Percentiles rank a stretch among this genome's conserved stretches.
These are phyloP conservation scores for Carex parvula DNA, from an alignment of 176 grass and related monocot genomes.

Conservation along the genomic window DNA sequence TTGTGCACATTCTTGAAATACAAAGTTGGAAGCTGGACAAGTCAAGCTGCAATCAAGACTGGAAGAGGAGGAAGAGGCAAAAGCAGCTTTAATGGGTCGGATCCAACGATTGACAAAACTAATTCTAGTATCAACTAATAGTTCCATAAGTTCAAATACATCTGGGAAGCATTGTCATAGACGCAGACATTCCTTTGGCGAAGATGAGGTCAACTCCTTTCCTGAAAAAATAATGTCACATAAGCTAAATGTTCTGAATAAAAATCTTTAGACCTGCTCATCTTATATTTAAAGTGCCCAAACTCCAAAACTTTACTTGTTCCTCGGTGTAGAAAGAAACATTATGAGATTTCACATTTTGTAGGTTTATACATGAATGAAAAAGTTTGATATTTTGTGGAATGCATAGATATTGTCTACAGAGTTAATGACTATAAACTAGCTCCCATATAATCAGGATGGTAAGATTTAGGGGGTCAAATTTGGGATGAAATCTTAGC, in stretches of 20 bases:
- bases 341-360: not conserved
- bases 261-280: not conserved
- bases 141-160: slow-evolving; percentile 67
- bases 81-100: slow-evolving; percentile 92
- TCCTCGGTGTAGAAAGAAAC: not conserved
- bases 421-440: not conserved
- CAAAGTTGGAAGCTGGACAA: slow-evolving; percentile 92
- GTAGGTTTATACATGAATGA: not conserved
- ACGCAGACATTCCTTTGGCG: slow-evolving; percentile 89
- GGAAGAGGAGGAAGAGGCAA: slow-evolving; percentile 99
- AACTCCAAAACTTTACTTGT: not conserved
- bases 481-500: not conserved
- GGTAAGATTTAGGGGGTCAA: not conserved
- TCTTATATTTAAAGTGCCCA: not conserved
- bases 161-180: slow-evolving; percentile 46
- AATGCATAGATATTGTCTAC: not conserved
- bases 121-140: slow-evolving; percentile 97
- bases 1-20: slow-evolving; percentile 11
- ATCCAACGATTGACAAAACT: slow-evolving; percentile 96
- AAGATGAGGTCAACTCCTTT: slow-evolving; percentile 74
- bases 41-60: slow-evolving; percentile 95
- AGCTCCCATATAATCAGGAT: not conserved
- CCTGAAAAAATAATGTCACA: not conserved
- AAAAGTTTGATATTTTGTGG: not conserved
- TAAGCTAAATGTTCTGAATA: not conserved